Base-by-base conservation (phyloP, 495 filamentous ascomycete genomes). In the Aspergillus indologenus region DNA sequence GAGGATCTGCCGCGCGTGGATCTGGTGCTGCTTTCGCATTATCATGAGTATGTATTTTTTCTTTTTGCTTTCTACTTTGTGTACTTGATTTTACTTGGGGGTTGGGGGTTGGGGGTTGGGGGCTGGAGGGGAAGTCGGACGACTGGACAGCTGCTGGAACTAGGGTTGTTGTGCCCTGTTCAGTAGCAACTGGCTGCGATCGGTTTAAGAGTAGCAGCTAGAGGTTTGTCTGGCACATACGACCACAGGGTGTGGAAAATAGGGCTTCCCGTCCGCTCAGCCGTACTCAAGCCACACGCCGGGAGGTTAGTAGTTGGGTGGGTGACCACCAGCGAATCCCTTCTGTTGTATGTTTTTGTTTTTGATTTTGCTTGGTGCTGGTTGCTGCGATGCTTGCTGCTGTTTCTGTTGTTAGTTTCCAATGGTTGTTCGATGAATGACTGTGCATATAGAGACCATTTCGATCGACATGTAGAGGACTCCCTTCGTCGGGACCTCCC, bases 1-100 rank as follows among this genome's bases (percentile, higher is more conserved):
- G 75, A 85, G 43, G 75, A 81, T n/a, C 68, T 89, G 9, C 87
- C 87, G 0, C 68, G 75, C 0, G 71, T 89, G 14, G 85, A 90
- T 60, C 70, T 76, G 1, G 75, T 90, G 8, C 72, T 88, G 23
- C 71, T 90, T 9, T 85, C 80, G 0, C 85, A 90, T 61, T 88
- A 87, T 68, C 86, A 90, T 56, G 84, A 72, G 76, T 77, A 59
- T 2, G 34, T 40, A 15, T 11, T 11, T 4, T 9, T 9, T 29
- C 3, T 29, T 29, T 29, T 29, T 9, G 3, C 9, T 29, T 29
- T 29, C 26, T 29, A 29, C n/a, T n/a, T n/a, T n/a, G n/a, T 29
- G 26, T 9, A 29, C 9, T 29, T 4, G 26, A 15, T 40, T 40
- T 40, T 40, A 2, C 34, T 40, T 40, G 7, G 6, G 34, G 34